These are phyloP conservation scores for Raphanus hybrid DNA, from an alignment of 441 rosid genomes.

Conservation along the genomic window DNA sequence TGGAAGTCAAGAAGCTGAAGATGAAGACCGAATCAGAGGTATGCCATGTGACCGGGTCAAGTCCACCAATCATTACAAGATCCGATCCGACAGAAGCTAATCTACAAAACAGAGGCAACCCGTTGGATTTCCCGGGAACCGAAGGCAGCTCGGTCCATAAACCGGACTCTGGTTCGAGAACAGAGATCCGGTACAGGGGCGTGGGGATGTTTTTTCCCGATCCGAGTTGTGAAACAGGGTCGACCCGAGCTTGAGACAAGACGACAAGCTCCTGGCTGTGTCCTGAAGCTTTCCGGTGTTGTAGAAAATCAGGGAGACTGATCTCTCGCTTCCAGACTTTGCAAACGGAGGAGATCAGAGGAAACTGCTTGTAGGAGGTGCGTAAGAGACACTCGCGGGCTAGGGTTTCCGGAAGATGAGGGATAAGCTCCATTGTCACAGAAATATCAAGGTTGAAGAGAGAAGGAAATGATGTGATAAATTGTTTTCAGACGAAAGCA, in stretches of 20 bases:
- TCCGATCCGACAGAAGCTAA: constrained; percentile 61
- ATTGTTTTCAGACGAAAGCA: not conserved
- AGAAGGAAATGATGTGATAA: not conserved
- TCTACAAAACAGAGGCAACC: constrained; percentile 64
- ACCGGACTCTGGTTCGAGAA: constrained; percentile 60
- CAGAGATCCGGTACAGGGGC: constrained; percentile 49
- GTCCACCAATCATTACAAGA: constrained; percentile 70
- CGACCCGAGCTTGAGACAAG: constrained; percentile 58
- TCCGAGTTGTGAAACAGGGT: constrained; percentile 23
- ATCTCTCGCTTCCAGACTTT: constrained; percentile 47
- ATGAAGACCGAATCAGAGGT: constrained; percentile 53
- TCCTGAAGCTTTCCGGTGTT: constrained; percentile 35
- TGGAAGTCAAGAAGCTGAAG: constrained; percentile 49
- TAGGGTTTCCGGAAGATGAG: constrained; percentile 44
- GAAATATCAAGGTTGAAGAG: not conserved
- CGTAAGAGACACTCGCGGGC: constrained; percentile 54
- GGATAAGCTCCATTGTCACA: constrained; percentile 45
- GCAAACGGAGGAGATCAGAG: constrained; percentile 42
- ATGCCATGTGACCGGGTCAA: constrained; percentile 61
- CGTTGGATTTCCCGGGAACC: constrained; percentile 47
- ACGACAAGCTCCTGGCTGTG: constrained; percentile 49
- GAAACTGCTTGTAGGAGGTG: constrained; percentile 36
- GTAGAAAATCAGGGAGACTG: constrained; percentile 35
- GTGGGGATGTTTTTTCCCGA: constrained; percentile 33
- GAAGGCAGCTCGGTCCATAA: constrained; percentile 59